Conservation (phyloP, 352 stramenopile species). For the Phytophthora fragariae region DNA sequence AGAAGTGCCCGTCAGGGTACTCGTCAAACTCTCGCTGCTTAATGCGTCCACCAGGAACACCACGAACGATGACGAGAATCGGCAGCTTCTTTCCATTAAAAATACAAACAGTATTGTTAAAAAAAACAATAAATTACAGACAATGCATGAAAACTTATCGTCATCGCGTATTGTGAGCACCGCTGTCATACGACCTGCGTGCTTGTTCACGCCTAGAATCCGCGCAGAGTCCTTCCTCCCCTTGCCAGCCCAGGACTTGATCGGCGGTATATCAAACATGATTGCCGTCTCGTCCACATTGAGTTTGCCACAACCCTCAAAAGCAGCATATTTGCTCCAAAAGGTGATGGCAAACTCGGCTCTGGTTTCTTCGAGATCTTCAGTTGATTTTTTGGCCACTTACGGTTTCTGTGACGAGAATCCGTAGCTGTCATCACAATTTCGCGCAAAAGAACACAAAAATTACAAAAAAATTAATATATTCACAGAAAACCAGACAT, state of each 20-base stretch:
- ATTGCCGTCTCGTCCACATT: too few species aligned
- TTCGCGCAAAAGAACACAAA: neutral
- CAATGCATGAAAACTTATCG: neutral
- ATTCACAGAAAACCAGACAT: conserved; percentile 2
- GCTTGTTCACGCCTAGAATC: neutral
- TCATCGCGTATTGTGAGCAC: conserved; percentile 12
- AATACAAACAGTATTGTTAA: neutral
- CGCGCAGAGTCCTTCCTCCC: too few species aligned
- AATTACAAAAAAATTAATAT: neutral
- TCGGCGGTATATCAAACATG: too few species aligned
- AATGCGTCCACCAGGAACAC: neutral
- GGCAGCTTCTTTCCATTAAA: neutral
- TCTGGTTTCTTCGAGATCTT: neutral
- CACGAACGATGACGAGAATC: conserved; percentile 1
- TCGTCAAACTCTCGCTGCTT: neutral
- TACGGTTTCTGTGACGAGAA: neutral
- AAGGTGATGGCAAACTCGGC: too few species aligned
- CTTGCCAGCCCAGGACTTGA: too few species aligned
- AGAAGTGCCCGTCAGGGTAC: too few species aligned
- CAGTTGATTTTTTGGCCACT: neutral
- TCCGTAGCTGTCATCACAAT: neutral
- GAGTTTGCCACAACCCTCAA: too few species aligned
- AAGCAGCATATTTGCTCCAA: too few species aligned
- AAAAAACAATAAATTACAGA: conserved; percentile 8
- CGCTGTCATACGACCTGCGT: conserved; percentile 8